phyloP scores from a whole-genome alignment of 129 eudicot genomes.

The Apium graveolens region DNA sequence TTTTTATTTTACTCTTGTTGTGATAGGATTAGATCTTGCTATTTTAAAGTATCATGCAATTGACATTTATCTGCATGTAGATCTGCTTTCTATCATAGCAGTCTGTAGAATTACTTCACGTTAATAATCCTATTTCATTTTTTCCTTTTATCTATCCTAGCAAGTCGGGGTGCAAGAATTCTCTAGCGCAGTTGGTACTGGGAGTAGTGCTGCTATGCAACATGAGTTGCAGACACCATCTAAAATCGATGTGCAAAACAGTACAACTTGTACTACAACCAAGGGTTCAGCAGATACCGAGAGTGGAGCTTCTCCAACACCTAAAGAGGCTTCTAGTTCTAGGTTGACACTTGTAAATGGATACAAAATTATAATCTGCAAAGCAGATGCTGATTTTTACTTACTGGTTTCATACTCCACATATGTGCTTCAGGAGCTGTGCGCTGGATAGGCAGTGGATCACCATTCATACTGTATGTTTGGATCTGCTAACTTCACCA shows the following conservation, averaged over 20 bases:
- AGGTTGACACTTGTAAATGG: constrained; percentile 23
- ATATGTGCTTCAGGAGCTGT: constrained; percentile 36
- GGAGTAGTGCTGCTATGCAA: constrained; percentile 13
- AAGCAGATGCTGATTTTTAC: not conserved
- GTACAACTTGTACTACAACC: constrained; percentile 12
- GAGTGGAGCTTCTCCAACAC: constrained; percentile 32
- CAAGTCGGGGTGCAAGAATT: constrained; percentile 22
- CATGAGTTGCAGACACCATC: constrained; percentile 34
- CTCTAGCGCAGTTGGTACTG: constrained; percentile 12
- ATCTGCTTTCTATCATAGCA: not conserved
- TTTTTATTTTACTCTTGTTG: not conserved
- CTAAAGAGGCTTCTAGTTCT: constrained; percentile 35
- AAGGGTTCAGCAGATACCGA: constrained; percentile 26
- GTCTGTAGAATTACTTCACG: not conserved
- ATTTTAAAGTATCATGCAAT: not conserved
- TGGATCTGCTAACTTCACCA: constrained; percentile 52
- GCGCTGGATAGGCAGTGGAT: constrained; percentile 58
- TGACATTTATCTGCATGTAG: not conserved
- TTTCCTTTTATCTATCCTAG: constrained; percentile 23
- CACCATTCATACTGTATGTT: constrained; percentile 68
- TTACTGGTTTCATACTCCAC: not conserved
- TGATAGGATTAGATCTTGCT: not conserved
- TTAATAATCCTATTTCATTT: not conserved
- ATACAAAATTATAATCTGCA: not conserved
- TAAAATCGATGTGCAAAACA: constrained; percentile 14